phyloP scores from a whole-genome alignment of 257 asterid species.

The Scutellaria galericulata region DNA sequence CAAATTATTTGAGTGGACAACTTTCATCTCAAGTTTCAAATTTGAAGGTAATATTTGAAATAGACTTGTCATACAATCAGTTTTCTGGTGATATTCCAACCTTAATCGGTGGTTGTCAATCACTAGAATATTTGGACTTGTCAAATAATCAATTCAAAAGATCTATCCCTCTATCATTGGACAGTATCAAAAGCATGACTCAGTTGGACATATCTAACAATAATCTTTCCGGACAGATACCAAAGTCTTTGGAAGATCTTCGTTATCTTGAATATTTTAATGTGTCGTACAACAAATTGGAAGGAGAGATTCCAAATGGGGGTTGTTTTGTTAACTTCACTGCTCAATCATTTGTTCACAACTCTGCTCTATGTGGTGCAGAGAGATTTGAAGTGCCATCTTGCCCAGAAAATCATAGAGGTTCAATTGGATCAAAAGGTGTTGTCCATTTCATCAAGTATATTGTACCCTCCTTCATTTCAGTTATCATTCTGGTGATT shows the following conservation, averaged over 20 bases:
- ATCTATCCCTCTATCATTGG: neutral
- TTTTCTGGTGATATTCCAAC: conserved; percentile 14
- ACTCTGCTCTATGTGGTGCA: conserved; percentile 17
- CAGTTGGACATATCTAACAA: neutral
- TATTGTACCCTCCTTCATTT: neutral
- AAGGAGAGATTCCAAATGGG: conserved; percentile 11
- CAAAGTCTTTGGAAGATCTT: neutral
- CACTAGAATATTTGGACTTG: neutral
- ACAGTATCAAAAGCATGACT: neutral
- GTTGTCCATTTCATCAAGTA: neutral
- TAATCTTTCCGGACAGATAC: neutral
- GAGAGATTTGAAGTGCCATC: neutral
- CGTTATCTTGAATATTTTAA: neutral
- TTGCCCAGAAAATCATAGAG: neutral
- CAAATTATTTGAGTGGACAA: neutral
- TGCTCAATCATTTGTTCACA: conserved; percentile 16
- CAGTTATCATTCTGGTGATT: neutral
- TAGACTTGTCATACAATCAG: neutral
- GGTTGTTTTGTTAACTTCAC: conserved; percentile 1
- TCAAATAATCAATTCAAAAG: neutral
- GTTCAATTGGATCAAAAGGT: neutral
- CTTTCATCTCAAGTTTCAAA: neutral
- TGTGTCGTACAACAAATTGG: neutral
- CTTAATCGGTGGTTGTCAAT: neutral
- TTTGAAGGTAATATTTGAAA: neutral